Base-by-base conservation (phyloP, 2,329 filamentous ascomycete genomes). In the Helminthosporium solani region DNA sequence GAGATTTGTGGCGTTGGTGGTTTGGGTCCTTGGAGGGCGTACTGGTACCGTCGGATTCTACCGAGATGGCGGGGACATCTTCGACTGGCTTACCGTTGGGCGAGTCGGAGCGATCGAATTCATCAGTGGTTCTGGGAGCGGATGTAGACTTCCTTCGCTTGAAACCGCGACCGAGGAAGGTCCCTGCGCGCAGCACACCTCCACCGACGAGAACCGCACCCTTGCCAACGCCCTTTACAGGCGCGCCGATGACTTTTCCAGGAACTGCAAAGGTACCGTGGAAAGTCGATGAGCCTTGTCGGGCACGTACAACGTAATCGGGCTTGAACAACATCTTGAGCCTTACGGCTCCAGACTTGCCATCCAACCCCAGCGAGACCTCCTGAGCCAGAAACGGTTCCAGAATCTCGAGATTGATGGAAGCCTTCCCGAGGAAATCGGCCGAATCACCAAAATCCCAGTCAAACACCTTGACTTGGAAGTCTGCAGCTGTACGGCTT, bases 401-500 rank as follows among this genome's bases (percentile, higher is more conserved):
- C 7, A 99, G 78, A 25, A 84, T 72, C 40, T 86, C 83, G 14
- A 99, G 79, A 58, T 89, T 84, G 63, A 99, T 89, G 3, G 76
- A 73, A 0, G 89, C 79, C 48, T 78, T 80, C 35, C 94, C 94
- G n/a, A 99, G 75, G 67, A 87, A 88, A 70, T 99, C 94, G 1
- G 91, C 90, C 71, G 91, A 92, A 69, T 95, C 90, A 38, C 89
- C 92, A 75, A 97, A 95, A 69, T 99, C 94, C 82, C 92, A 99
- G 66, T 99, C 94, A 67, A 86, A 95, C 2, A 97, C 85, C 45
- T 88, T 87, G 61, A 90, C 84, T 25, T 79, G 79, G 72, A 99
- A 94, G 20, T 94, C 82, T 30, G 91, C 87, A 0, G 80, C 90
- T 14, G 90, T 96, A 47, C 94, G 82, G 12, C 90, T 95, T 15